phyloP scores from a whole-genome alignment of 495 filamentous ascomycete genomes.

The Echria macrotheca region DNA sequence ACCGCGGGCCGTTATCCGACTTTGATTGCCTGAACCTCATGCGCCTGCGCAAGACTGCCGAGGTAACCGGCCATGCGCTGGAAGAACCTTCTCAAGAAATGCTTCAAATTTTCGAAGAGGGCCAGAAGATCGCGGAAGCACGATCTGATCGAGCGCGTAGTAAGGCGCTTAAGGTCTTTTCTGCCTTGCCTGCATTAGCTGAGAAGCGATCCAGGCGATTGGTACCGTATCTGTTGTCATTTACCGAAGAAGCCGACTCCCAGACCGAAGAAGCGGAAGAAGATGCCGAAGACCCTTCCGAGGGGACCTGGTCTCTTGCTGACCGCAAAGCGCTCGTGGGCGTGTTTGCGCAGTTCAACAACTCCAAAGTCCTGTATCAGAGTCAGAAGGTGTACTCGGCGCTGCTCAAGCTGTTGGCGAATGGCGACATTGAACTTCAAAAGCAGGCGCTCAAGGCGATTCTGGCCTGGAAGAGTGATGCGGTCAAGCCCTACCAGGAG shows the following conservation, averaged over 20 bases:
- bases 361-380: constrained; percentile 76
- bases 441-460: constrained; percentile 78
- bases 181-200: constrained; percentile 64
- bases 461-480: constrained; percentile 77
- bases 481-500: constrained; percentile 74
- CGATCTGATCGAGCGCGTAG: constrained; percentile 49
- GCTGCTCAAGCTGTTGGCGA: constrained; percentile 66
- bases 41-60: constrained; percentile 46
- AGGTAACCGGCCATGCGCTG: constrained; percentile 33
- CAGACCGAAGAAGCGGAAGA: constrained; percentile 34
- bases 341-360: constrained; percentile 78
- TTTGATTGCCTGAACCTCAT: constrained; percentile 79
- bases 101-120: constrained; percentile 43
- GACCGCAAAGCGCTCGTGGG: constrained; percentile 77
- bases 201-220: constrained; percentile 81
- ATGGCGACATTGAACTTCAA: constrained; percentile 86
- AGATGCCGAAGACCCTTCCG: constrained; percentile 50
- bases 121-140: constrained; percentile 38
- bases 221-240: constrained; percentile 79
- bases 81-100: constrained; percentile 43
- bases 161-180: constrained; percentile 76
- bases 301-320: constrained; percentile 47
- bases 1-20: constrained; percentile 42
- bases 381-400: constrained; percentile 69
- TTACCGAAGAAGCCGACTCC: constrained; percentile 53